Percentiles rank a stretch among this genome's conserved stretches.
phyloP scores from a whole-genome alignment of 192 early-diverging fungal species.

The Pilaira anomala region DNA sequence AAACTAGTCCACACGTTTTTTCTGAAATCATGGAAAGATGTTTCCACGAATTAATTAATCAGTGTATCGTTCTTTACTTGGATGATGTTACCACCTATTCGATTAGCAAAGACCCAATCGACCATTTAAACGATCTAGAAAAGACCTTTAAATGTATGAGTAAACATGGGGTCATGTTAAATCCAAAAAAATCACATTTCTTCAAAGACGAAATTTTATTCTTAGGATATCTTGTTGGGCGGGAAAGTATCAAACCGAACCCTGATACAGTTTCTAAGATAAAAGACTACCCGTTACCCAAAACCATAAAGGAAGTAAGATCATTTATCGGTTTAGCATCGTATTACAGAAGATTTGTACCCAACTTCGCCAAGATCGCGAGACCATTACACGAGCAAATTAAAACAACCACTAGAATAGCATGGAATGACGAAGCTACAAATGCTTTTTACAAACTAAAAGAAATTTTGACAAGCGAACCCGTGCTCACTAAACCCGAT shows the following conservation, averaged over 20 bases:
- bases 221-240: constrained; percentile 28
- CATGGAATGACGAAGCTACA: too few species aligned
- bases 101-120: constrained; percentile 7
- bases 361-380: constrained; percentile 18
- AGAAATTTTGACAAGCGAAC: too few species aligned
- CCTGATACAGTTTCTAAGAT: constrained; percentile 23
- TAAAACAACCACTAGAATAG: too few species aligned
- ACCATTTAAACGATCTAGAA: constrained; percentile 28
- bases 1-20: constrained; percentile 21
- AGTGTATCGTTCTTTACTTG: constrained; percentile 34
- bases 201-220: constrained; percentile 20
- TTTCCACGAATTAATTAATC: background rate
- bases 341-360: constrained; percentile 29
- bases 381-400: constrained; percentile 1
- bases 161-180: constrained; percentile 1
- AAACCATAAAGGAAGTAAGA: constrained; percentile 11
- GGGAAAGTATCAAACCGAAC: constrained; percentile 21
- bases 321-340: constrained; percentile 24
- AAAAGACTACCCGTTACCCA: constrained; percentile 12
- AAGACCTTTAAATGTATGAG: constrained; percentile 12
- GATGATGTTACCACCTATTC: constrained; percentile 43
- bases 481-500: too few species aligned
- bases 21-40: constrained; percentile 4
- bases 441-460: too few species aligned
- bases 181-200: constrained; percentile 8